Conservation (phyloP, 2,329 filamentous ascomycete genomes). For the Cytospora chrysosperma region DNA sequence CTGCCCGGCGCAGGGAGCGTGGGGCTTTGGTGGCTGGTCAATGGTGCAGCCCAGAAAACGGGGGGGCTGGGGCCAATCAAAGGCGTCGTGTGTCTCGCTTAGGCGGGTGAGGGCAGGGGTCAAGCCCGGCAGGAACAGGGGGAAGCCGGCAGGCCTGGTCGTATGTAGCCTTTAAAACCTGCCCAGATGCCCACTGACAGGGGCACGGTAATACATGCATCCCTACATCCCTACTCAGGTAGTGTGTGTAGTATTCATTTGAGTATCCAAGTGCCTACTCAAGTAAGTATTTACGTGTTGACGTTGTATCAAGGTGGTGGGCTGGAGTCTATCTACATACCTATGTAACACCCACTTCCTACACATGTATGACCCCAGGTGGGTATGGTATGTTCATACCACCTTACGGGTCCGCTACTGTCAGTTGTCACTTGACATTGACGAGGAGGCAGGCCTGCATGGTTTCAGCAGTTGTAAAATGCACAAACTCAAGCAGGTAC, state of each 20-base stretch:
- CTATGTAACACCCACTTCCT: too few relatives aligned
- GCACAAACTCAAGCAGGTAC: too few relatives aligned
- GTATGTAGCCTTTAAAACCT: not conserved
- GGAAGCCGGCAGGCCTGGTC: not conserved
- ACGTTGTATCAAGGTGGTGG: too few relatives aligned
- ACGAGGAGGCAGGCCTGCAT: not conserved
- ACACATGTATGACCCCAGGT: too few relatives aligned
- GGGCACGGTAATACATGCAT: not conserved
- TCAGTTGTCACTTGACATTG: not conserved
- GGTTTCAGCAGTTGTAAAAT: too few relatives aligned
- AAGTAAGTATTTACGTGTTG: too few relatives aligned
- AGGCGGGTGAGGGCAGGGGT: not conserved
- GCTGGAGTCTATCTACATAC: not conserved
- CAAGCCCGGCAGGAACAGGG: not conserved
- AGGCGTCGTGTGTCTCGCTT: conserved; percentile 9
- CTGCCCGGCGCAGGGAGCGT: conserved; percentile 15
- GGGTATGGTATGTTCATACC: too few relatives aligned
- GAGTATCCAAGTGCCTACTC: too few relatives aligned
- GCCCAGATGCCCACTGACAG: not conserved
- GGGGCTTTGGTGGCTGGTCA: conserved; percentile 15
- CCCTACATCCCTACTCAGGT: too few relatives aligned
- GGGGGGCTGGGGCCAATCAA: conserved; percentile 19
- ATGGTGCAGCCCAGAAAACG: conserved; percentile 16
- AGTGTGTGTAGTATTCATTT: too few relatives aligned
- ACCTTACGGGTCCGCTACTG: not conserved